Conservation (phyloP, 306 rosid genomes). For the Ochetophila trinervis region DNA sequence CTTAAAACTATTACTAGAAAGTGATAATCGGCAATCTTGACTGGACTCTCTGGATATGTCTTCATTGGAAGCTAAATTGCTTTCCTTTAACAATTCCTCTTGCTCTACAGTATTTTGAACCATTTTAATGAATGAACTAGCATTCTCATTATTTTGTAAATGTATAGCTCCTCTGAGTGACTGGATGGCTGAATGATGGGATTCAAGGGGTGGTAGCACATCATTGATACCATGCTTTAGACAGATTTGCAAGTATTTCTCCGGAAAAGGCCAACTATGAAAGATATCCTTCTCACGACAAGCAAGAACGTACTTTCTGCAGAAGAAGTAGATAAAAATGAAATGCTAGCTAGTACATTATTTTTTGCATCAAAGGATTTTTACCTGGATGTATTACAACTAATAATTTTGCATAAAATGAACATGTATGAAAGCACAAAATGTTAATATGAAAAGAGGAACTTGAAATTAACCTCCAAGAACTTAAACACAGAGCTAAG, state of each 20-base stretch:
- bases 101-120: conserved; percentile 17
- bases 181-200: conserved; percentile 18
- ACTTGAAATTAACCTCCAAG: not conserved
- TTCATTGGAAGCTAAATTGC: conserved; percentile 22
- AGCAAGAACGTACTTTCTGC: conserved; percentile 53
- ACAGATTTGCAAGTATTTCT: conserved; percentile 48
- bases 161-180: conserved; percentile 25
- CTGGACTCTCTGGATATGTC: conserved; percentile 27
- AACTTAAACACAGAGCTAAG: not conserved
- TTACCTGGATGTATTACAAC: not conserved
- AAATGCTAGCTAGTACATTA: not conserved
- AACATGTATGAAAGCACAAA: not conserved
- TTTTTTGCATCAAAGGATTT: not conserved
- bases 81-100: conserved; percentile 10
- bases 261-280: conserved; percentile 55
- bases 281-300: conserved; percentile 39
- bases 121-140: conserved; percentile 13
- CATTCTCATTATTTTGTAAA: conserved; percentile 20
- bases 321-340: conserved; percentile 4
- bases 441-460: not conserved
- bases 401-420: not conserved
- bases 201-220: conserved; percentile 50
- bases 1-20: conserved; percentile 5
- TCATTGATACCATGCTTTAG: conserved; percentile 39
- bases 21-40: conserved; percentile 25